Percentiles rank a stretch among this genome's conserved stretches.
These are phyloP conservation scores for Lactarius deliciosus DNA, from an alignment of 768 basidiomycete genomes.

Conservation along the genomic window DNA sequence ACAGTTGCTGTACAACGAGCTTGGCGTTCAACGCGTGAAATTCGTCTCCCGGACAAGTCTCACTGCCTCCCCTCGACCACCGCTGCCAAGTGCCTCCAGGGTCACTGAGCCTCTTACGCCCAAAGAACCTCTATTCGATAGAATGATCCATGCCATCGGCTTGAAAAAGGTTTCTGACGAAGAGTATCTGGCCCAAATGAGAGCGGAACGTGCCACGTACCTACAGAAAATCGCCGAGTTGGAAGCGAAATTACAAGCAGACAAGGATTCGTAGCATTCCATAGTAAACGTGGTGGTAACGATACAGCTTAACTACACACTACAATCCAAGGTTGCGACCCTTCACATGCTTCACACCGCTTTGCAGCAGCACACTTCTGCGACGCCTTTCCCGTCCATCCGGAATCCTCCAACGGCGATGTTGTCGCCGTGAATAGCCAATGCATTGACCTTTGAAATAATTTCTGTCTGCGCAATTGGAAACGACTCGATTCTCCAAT, in stretches of 20 bases:
- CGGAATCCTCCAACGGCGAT: constrained; percentile 64
- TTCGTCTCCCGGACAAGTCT: constrained; percentile 45
- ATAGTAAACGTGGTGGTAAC: not conserved
- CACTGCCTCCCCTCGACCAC: constrained; percentile 5
- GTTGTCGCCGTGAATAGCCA: constrained; percentile 48
- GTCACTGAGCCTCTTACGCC: constrained; percentile 10
- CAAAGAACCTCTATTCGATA: constrained; percentile 38
- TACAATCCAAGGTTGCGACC: not conserved
- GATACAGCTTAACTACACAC: not conserved
- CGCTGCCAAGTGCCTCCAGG: not conserved
- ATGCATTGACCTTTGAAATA: constrained; percentile 64
- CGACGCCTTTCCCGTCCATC: constrained; percentile 55
- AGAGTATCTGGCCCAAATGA: constrained; percentile 63
- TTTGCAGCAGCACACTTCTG: constrained; percentile 33
- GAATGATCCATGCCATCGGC: constrained; percentile 48
- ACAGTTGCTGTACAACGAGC: constrained; percentile 71
- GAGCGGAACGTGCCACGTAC: constrained; percentile 53
- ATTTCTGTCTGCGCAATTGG: constrained; percentile 47
- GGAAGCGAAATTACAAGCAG: constrained; percentile 41
- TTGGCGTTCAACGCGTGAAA: constrained; percentile 58
- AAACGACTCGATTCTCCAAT: constrained; percentile 42
- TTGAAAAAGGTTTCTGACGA: constrained; percentile 65
- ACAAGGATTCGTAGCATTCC: constrained; percentile 37
- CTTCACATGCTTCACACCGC: constrained; percentile 6
- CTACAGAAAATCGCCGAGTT: constrained; percentile 58